phyloP scores from a whole-genome alignment of 192 early-diverging fungal species.

The Backusella liffmaniae region DNA sequence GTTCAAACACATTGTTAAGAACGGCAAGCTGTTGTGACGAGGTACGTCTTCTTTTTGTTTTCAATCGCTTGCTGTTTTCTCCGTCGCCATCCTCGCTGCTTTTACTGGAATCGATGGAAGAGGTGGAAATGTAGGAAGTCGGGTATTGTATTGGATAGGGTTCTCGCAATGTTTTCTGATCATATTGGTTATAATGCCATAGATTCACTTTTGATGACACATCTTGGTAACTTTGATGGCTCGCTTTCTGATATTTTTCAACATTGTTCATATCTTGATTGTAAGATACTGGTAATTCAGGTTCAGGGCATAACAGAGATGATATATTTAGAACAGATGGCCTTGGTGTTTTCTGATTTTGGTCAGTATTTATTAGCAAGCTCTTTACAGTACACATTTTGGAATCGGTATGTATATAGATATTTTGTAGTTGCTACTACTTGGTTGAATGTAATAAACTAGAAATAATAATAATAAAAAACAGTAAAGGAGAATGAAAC shows the following conservation, averaged over 20 bases:
- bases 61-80: neutral
- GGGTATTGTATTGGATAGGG: no score
- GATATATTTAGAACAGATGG: neutral
- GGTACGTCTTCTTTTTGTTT: constrained; percentile 40
- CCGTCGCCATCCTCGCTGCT: neutral
- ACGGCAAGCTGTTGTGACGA: constrained; percentile 64
- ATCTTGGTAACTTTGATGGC: neutral
- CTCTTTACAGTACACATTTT: neutral
- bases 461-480: neutral
- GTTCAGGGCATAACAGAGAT: neutral
- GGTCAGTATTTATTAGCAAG: neutral
- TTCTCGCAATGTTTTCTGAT: neutral
- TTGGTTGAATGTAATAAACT: neutral
- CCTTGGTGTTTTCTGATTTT: neutral
- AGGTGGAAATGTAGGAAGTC: no score
- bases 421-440: neutral
- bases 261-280: neutral
- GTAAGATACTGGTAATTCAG: neutral
- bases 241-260: neutral
- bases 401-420: neutral
- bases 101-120: neutral
- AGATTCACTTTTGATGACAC: neutral
- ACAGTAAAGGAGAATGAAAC: neutral
- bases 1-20: constrained; percentile 67
- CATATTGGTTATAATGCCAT: neutral